A percentile compares a stretch with the other conserved stretches of the same genome.
phyloP scores from a whole-genome alignment of 805 yeast genomes.

The Candida awuae region DNA sequence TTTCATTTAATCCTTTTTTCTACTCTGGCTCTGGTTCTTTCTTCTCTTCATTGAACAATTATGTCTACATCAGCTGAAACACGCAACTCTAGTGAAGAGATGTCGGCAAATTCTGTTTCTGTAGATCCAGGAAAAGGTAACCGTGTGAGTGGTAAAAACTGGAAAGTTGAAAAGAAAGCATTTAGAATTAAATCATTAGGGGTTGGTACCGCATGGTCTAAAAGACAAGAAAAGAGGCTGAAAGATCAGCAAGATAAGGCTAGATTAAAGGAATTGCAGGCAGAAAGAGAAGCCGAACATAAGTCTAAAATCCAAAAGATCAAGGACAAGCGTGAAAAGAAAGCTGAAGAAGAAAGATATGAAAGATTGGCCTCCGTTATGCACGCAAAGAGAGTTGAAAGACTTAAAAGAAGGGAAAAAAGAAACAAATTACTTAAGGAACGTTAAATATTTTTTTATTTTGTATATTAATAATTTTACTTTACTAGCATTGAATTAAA shows the following conservation, averaged over 20 bases:
- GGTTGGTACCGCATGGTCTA: conserved; percentile 53
- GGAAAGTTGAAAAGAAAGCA: conserved; percentile 65
- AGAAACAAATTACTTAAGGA: conserved; percentile 89
- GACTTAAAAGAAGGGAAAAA: conserved; percentile 86
- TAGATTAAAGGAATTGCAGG: conserved; percentile 63
- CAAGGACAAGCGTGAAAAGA: conserved; percentile 69
- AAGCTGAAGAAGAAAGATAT: conserved; percentile 84
- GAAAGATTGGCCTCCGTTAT: conserved; percentile 75
- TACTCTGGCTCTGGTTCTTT: background rate
- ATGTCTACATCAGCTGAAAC: background rate
- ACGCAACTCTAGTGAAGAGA: conserved; percentile 3
- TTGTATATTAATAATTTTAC: background rate
- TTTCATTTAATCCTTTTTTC: too few relatives aligned
- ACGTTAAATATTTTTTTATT: conserved; percentile 36
- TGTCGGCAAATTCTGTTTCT: conserved; percentile 7
- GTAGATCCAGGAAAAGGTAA: conserved; percentile 22
- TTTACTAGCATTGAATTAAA: background rate
- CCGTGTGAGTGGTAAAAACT: conserved; percentile 40
- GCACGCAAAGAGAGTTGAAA: conserved; percentile 87
- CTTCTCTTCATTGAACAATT: too few relatives aligned
- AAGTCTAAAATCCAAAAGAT: conserved; percentile 45
- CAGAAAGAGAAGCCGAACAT: conserved; percentile 62
- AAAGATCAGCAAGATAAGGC: conserved; percentile 62
- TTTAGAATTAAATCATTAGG: conserved; percentile 58
- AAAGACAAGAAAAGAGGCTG: conserved; percentile 56